These are phyloP conservation scores for Hansenula anomala DNA, from an alignment of 1,139 yeast genomes.

Conservation along the genomic window DNA sequence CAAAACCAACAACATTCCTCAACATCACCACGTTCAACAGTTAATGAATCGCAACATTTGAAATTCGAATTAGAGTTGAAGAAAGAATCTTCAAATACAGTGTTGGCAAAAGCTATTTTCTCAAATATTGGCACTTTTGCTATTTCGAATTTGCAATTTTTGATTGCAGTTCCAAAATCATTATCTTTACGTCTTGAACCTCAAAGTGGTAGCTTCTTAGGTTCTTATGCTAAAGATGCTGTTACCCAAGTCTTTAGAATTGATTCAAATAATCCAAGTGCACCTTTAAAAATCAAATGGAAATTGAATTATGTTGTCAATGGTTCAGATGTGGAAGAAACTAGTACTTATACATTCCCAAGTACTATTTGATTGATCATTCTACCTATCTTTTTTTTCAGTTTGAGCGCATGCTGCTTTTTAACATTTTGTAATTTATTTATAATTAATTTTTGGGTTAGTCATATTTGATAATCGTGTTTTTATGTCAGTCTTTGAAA, in stretches of 20 bases:
- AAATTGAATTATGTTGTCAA: conserved; percentile 55
- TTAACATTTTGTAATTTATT: too few species aligned
- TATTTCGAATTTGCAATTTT: conserved; percentile 54
- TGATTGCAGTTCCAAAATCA: conserved; percentile 79
- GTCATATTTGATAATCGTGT: too few species aligned
- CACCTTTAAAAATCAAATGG: conserved; percentile 73
- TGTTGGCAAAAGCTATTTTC: conserved; percentile 41
- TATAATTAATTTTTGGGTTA: too few species aligned
- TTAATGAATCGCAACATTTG: conserved; percentile 44
- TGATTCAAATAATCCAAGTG: conserved; percentile 38
- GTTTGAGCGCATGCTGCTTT: too few species aligned
- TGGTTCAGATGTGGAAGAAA: conserved; percentile 45
- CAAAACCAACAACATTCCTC: neutral
- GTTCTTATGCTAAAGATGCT: conserved; percentile 47
- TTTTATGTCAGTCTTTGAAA: too few species aligned
- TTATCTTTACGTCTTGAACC: conserved; percentile 64
- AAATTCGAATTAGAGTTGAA: conserved; percentile 48
- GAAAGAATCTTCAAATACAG: conserved; percentile 32
- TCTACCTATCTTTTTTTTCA: too few species aligned
- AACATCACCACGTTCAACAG: conserved; percentile 19
- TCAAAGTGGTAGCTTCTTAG: conserved; percentile 56
- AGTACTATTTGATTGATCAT: neutral
- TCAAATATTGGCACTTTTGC: conserved; percentile 42
- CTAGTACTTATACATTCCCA: conserved; percentile 43
- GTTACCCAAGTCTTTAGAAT: conserved; percentile 59